Percentiles rank a stretch among this genome's conserved stretches.
phyloP scores from a whole-genome alignment of 352 stramenopile species.

The Globisporangium nunn region DNA sequence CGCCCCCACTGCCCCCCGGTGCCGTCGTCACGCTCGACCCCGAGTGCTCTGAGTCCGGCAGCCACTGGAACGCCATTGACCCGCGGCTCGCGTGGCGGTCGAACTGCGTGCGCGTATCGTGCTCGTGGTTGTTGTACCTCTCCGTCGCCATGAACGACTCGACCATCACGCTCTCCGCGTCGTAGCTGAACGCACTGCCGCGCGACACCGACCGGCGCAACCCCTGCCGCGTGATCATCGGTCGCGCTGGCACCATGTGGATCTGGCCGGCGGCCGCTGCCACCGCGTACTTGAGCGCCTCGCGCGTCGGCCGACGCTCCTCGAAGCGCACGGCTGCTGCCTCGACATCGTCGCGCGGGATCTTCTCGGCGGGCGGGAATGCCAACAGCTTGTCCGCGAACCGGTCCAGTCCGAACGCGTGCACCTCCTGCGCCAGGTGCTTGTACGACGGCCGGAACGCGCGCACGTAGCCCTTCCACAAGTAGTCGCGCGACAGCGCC shows the following conservation, averaged over 20 bases:
- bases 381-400: slow-evolving; percentile 67
- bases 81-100: slow-evolving; percentile 80
- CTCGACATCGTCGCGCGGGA: slow-evolving; percentile 40
- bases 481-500: slow-evolving; percentile 66
- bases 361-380: slow-evolving; percentile 71
- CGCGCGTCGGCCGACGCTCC: slow-evolving; percentile 2
- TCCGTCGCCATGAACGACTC: slow-evolving; percentile 84
- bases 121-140: slow-evolving; percentile 34
- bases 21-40: too few species aligned
- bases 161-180: slow-evolving; percentile 86
- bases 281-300: slow-evolving; percentile 18
- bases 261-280: background rate
- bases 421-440: slow-evolving; percentile 80
- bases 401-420: slow-evolving; percentile 48
- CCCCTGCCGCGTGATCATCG: slow-evolving; percentile 17
- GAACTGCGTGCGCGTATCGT: slow-evolving; percentile 52
- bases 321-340: slow-evolving; percentile 5
- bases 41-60: slow-evolving; percentile 21
- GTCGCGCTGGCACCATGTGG: slow-evolving; percentile 18
- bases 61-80: slow-evolving; percentile 68
- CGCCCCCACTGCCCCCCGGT: slow-evolving; percentile 3
- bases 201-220: slow-evolving; percentile 33
- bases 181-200: slow-evolving; percentile 84
- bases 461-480: slow-evolving; percentile 82
- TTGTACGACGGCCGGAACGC: slow-evolving; percentile 80